Evolutionary conservation across 139 green algal genomes (phyloP).

Genomic region (Chlorella sp.): DNA sequence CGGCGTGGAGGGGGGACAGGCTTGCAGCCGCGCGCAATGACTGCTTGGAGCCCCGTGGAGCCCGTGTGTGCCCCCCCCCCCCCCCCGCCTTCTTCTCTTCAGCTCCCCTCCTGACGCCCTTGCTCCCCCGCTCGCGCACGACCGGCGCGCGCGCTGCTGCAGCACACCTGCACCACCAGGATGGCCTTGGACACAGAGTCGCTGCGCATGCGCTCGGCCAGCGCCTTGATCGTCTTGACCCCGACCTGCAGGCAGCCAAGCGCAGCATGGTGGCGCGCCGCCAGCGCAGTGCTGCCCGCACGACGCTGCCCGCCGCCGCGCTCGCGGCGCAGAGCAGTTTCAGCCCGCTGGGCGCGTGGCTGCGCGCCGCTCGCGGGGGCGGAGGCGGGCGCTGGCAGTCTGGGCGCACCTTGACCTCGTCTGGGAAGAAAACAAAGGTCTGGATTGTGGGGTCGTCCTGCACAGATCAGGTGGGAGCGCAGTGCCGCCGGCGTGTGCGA

Average conservation of each 20-base stretch:
- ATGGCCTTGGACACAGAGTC: constrained; percentile 83
- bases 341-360: too few species aligned
- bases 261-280: too few species aligned
- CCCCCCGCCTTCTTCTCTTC: too few species aligned
- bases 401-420: constrained; percentile 71
- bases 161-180: constrained; percentile 77
- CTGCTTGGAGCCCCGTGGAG: too few species aligned
- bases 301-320: too few species aligned
- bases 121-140: too few species aligned
- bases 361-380: not conserved
- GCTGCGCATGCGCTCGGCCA: constrained; percentile 90
- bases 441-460: constrained; percentile 58
- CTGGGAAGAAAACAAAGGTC: constrained; percentile 97
- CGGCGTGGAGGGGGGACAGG: not conserved
- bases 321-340: too few species aligned
- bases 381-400: not conserved
- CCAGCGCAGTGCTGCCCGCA: too few species aligned
- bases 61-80: not conserved
- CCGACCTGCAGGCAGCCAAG: too few species aligned
- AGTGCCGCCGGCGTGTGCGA: not conserved
- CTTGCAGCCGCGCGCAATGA: not conserved
- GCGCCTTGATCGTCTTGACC: constrained; percentile 95
- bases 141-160: not conserved
- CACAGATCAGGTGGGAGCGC: not conserved
- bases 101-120: not conserved